Conservation (phyloP, 192 early-diverging fungal species). For the Umbelopsis vinacea region DNA sequence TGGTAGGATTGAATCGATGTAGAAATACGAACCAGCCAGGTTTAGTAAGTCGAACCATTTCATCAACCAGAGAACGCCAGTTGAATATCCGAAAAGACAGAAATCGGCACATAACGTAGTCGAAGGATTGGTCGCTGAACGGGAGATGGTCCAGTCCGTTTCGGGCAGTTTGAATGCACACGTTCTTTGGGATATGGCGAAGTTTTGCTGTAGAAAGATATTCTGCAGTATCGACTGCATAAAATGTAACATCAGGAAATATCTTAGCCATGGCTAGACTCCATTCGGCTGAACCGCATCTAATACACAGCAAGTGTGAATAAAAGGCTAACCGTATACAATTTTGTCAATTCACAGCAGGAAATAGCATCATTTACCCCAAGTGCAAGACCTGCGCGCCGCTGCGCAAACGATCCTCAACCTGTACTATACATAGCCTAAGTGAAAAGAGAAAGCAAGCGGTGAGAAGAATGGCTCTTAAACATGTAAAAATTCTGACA, state of each 20-base stretch:
- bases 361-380: not conserved
- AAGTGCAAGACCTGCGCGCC: conserved; percentile 3
- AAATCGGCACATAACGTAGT: conserved; percentile 15
- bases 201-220: not conserved
- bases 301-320: not conserved
- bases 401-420: not conserved
- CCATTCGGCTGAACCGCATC: conserved; percentile 2
- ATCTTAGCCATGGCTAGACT: not conserved
- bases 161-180: not conserved
- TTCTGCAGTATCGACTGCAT: not conserved
- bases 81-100: not conserved
- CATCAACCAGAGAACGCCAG: not conserved
- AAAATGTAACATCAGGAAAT: not conserved
- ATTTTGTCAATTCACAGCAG: not conserved
- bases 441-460: not conserved
- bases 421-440: not conserved
- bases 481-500: not conserved
- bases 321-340: no score
- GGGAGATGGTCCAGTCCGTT: not conserved
- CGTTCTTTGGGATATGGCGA: not conserved
- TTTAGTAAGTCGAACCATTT: conserved; percentile 10
- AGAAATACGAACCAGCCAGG: not conserved
- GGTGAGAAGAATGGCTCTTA: not conserved
- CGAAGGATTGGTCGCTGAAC: not conserved
- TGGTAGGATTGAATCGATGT: no score